Conservation (phyloP, 1,139 yeast genomes). For the Hemisphaericaspora subhashii region DNA sequence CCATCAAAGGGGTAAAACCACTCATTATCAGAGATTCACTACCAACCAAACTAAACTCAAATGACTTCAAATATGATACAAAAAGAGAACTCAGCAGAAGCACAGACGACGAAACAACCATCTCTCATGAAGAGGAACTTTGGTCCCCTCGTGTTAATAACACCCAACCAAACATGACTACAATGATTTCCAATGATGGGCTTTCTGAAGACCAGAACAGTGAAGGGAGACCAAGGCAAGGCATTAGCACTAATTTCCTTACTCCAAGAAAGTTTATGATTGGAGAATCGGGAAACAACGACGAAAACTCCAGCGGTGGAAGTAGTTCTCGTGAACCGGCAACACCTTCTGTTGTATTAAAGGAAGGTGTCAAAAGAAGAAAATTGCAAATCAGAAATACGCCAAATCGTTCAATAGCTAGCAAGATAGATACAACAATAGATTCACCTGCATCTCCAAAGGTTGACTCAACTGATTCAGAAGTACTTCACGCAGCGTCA, state of each 20-base stretch:
- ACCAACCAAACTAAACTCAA: neutral
- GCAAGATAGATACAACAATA: constrained; percentile 29
- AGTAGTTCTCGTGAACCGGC: neutral
- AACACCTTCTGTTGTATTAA: neutral
- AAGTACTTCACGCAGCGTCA: neutral
- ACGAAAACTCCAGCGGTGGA: neutral
- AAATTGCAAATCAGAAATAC: constrained; percentile 24
- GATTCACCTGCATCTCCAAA: constrained; percentile 4
- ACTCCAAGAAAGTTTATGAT: constrained; percentile 32
- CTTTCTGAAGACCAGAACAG: constrained; percentile 14
- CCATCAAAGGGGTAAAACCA: neutral
- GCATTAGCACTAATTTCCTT: constrained; percentile 20
- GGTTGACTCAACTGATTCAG: neutral
- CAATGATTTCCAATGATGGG: constrained; percentile 32
- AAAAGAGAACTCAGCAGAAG: neutral
- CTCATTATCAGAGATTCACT: no score
- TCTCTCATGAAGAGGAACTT: constrained; percentile 24
- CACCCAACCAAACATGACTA: constrained; percentile 22
- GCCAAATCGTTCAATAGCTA: constrained; percentile 40
- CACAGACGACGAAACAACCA: constrained; percentile 9
- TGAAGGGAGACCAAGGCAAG: neutral
- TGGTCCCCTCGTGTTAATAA: constrained; percentile 32
- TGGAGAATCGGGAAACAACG: neutral
- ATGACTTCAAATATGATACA: neutral
- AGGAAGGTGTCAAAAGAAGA: constrained; percentile 7